Evolutionary conservation across 2,329 filamentous ascomycete genomes (phyloP).

Genomic region (Ambrosiella beaveri): DNA sequence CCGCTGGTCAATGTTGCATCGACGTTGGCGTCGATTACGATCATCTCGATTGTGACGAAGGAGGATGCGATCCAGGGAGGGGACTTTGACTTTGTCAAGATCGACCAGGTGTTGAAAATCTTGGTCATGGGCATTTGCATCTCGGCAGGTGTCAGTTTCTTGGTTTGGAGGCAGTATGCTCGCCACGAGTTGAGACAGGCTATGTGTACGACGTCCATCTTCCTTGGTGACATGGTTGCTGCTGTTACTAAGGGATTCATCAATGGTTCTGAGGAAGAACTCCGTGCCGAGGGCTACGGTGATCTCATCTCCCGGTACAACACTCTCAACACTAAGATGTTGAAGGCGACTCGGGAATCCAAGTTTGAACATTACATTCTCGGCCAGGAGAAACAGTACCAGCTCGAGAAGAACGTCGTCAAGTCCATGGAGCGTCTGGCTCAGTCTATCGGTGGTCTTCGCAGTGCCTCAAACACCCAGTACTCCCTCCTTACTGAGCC

Average conservation of each 20-base stretch:
- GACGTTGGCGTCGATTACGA: constrained; percentile 71
- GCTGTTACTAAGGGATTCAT: constrained; percentile 72
- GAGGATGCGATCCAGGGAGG: constrained; percentile 74
- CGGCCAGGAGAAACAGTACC: constrained; percentile 63
- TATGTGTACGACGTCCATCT: constrained; percentile 46
- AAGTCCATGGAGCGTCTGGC: constrained; percentile 71
- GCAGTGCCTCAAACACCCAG: constrained; percentile 78
- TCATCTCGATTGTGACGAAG: constrained; percentile 80
- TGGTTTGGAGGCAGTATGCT: constrained; percentile 65
- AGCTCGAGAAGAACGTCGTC: constrained; percentile 61
- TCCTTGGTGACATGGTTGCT: constrained; percentile 64
- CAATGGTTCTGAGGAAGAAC: constrained; percentile 62
- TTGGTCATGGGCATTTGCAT: constrained; percentile 59
- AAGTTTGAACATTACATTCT: constrained; percentile 77
- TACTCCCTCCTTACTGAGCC: constrained; percentile 62
- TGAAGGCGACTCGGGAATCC: constrained; percentile 64
- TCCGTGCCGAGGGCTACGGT: constrained; percentile 46
- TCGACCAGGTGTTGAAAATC: constrained; percentile 69
- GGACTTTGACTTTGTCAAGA: constrained; percentile 65
- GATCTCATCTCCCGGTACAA: constrained; percentile 12
- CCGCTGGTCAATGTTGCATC: constrained; percentile 71
- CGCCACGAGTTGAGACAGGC: constrained; percentile 55
- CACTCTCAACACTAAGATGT: constrained; percentile 35
- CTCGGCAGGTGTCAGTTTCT: constrained; percentile 56
- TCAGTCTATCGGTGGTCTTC: constrained; percentile 76